Evolutionary conservation across 2,329 filamentous ascomycete species (phyloP).

Genomic region (Pestalotiopsis sp.): DNA sequence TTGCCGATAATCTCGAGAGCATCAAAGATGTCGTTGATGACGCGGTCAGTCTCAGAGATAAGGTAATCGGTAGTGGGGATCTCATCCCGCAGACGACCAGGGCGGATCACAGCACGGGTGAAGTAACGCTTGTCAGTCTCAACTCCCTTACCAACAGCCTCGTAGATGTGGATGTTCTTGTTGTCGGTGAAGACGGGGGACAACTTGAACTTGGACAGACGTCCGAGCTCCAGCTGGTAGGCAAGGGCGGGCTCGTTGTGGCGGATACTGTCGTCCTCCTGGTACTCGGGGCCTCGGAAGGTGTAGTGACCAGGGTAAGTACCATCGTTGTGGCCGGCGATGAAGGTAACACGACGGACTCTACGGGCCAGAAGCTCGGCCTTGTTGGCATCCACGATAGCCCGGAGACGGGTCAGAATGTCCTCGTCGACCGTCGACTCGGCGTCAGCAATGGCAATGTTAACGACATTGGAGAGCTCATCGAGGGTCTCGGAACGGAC

Average conservation of each 20-base stretch:
- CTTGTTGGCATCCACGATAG: constrained; percentile 79
- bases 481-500: constrained; percentile 63
- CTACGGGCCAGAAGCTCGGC: constrained; percentile 79
- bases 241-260: constrained; percentile 95
- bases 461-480: constrained; percentile 89
- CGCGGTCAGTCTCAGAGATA: constrained; percentile 92
- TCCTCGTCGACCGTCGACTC: constrained; percentile 84
- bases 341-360: constrained; percentile 91
- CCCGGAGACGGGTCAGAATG: constrained; percentile 73
- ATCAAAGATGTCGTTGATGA: constrained; percentile 97
- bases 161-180: constrained; percentile 98
- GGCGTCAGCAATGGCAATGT: constrained; percentile 86
- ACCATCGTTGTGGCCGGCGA: constrained; percentile 91
- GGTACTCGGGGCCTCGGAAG: constrained; percentile 89
- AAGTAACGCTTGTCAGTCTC: constrained; percentile 99
- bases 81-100: constrained; percentile 92
- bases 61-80: constrained; percentile 99
- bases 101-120: constrained; percentile 91
- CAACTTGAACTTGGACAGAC: constrained; percentile 96
- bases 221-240: constrained; percentile 96
- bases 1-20: constrained; percentile 98
- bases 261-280: constrained; percentile 93
- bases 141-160: constrained; percentile 90
- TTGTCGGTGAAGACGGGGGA: constrained; percentile 99
- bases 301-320: constrained; percentile 98